Evolutionary conservation across 2,329 filamentous ascomycete genomes (phyloP), one percentile per base, ranked within the genome.

Genomic region (Cytospora leucostoma): DNA sequence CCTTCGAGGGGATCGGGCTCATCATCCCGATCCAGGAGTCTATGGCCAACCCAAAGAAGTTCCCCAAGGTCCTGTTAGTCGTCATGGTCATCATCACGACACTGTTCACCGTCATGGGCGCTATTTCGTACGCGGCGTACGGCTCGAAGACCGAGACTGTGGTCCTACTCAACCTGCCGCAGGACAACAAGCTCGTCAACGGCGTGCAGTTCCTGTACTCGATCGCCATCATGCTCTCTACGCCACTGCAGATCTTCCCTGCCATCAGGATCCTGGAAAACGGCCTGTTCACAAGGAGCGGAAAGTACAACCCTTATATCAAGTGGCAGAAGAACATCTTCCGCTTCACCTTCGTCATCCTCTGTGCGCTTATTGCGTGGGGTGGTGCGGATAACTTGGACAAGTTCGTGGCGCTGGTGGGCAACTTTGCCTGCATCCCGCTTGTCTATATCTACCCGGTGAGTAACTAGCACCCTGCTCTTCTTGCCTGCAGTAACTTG

Each of bases 241-340:
- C 95, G 0, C 95, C 95, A 7, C 80, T 99, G 64, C 96, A 99
- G 74, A 93, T 99, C 69, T 99, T 98, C 82, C 95, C 95, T 0
- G 95, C 95, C 51, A 98, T 99, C 71, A 90, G 94, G 73, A 99
- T 99, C 72, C 92, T 92, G 38, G 93, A 96, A 77, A 97, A 96
- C 70, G 92, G 93, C 68, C 82, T 98, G 7, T 99, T 98, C 76
- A 96, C 91, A 32, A 85, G 90, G 73, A 97, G 93, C 67, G 93
- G 95, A 70, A 99, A 99, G 78, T 97, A 97, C 79, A 97, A 98
- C 74, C 93, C 93, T 0, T 95, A 92, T 73, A 96, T 99, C 81
- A 99, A 99, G 80, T 99, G 95, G 95, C 91, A 98, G 83, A 99
- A 99, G 87, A 99, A 99, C 70, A 80, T 90, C 38, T 99, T 97